phyloP scores from a whole-genome alignment of 2,329 filamentous ascomycete species.

The Zalaria sp. region DNA sequence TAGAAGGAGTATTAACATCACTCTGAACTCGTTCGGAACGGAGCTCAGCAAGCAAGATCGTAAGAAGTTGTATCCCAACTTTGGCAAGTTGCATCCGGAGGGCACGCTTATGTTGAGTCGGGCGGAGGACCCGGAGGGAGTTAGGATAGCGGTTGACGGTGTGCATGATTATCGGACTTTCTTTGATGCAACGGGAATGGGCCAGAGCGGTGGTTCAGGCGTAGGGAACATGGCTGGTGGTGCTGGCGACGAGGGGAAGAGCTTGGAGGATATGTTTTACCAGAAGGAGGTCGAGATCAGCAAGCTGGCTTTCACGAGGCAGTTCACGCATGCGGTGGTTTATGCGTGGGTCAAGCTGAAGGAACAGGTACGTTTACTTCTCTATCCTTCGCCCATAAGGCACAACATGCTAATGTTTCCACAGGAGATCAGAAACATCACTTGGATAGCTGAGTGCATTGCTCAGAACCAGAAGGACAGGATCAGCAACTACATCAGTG shows the following conservation, averaged over 20 bases:
- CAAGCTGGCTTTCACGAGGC: conserved; percentile 85
- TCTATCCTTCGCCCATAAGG: not conserved
- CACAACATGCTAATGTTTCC: conserved; percentile 11
- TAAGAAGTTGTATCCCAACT: conserved; percentile 88
- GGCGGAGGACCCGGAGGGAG: conserved; percentile 88
- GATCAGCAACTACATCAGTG: conserved; percentile 97
- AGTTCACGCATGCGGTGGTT: conserved; percentile 89
- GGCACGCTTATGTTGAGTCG: conserved; percentile 88
- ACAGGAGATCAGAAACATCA: conserved; percentile 98
- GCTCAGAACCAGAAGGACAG: conserved; percentile 99
- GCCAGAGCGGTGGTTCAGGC: conserved; percentile 38
- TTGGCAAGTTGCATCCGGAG: conserved; percentile 85
- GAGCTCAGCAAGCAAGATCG: conserved; percentile 87
- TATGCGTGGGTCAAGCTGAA: conserved; percentile 96
- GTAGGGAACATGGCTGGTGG: conserved; percentile 78
- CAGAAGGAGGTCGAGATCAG: conserved; percentile 99
- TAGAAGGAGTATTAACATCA: conserved; percentile 95
- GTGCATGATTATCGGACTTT: conserved; percentile 89
- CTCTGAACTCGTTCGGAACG: conserved; percentile 94
- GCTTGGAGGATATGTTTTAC: conserved; percentile 94
- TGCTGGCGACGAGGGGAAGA: conserved; percentile 67
- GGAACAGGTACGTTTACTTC: conserved; percentile 61
- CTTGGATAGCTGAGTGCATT: conserved; percentile 99
- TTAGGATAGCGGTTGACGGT: conserved; percentile 83
- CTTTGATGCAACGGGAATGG: conserved; percentile 80